A percentile compares a stretch with the other conserved stretches of the same genome.
Evolutionary conservation across 139 green algal genomes (phyloP).

Genomic region (Asterochloris erici): DNA sequence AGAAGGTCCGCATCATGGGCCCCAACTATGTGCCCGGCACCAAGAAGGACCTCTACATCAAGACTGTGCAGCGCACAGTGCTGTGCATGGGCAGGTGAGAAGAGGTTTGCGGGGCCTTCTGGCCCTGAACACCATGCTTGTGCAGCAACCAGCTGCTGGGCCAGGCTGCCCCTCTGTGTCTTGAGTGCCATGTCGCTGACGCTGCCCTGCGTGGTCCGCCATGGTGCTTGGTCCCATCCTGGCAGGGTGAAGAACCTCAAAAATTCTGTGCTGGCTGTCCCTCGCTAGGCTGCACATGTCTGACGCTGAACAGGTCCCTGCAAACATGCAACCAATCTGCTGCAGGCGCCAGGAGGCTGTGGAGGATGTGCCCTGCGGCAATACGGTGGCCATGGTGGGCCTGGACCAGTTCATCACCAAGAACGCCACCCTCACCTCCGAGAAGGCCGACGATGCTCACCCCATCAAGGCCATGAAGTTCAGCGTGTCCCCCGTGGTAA

Average conservation of each 20-base stretch:
- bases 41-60: constrained; percentile 99
- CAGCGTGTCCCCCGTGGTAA: constrained; percentile 91
- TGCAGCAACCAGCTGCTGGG: not conserved
- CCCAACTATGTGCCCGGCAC: constrained; percentile 96
- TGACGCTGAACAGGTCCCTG: no score
- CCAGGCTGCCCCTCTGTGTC: not conserved
- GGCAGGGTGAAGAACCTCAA: no score
- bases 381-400: constrained; percentile 97
- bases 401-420: constrained; percentile 99
- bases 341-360: constrained; percentile 89
- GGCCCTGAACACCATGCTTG: not conserved
- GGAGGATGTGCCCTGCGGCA: constrained; percentile 97
- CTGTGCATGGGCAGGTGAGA: constrained; percentile 95
- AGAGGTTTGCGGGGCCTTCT: not conserved
- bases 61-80: constrained; percentile 98
- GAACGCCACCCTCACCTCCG: constrained; percentile 93
- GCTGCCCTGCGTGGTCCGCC: no score
- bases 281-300: no score
- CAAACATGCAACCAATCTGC: no score
- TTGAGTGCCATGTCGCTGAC: not conserved
- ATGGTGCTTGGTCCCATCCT: no score
- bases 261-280: no score
- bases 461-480: constrained; percentile 99
- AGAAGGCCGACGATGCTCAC: constrained; percentile 85
- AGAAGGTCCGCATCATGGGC: constrained; percentile 97